These are phyloP conservation scores for Lichenothelia convexa DNA, from an alignment of 495 filamentous ascomycete genomes.

Conservation along the genomic window DNA sequence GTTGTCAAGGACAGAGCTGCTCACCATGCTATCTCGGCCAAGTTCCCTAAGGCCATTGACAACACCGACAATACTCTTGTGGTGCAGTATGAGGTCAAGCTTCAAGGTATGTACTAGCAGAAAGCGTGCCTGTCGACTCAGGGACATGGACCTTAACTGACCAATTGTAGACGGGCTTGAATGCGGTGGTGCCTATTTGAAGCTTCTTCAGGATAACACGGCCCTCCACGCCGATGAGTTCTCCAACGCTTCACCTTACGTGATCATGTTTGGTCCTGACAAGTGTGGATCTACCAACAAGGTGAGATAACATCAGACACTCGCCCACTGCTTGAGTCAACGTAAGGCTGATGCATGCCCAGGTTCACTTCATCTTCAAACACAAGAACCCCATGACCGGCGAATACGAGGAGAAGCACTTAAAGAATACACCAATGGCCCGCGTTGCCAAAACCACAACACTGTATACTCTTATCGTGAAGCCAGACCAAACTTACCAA, in stretches of 20 bases:
- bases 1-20: slow-evolving; percentile 93
- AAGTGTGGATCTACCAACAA: slow-evolving; percentile 99
- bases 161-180: slow-evolving; percentile 60
- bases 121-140: too few relatives aligned
- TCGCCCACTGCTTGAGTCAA: background rate
- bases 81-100: slow-evolving; percentile 98
- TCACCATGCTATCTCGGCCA: slow-evolving; percentile 98
- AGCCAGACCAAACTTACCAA: slow-evolving; percentile 85
- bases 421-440: slow-evolving; percentile 65
- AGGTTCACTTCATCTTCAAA: slow-evolving; percentile 99
- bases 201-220: slow-evolving; percentile 96
- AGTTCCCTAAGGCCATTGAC: slow-evolving; percentile 91
- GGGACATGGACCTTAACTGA: slow-evolving; percentile 7
- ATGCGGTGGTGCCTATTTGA: slow-evolving; percentile 98
- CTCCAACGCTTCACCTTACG: slow-evolving; percentile 90
- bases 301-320: slow-evolving; percentile 28
- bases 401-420: slow-evolving; percentile 99
- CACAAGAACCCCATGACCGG: slow-evolving; percentile 99
- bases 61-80: slow-evolving; percentile 94
- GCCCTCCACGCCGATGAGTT: slow-evolving; percentile 94
- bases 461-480: slow-evolving; percentile 90
- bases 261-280: slow-evolving; percentile 99
- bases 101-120: slow-evolving; percentile 68
- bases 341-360: background rate
- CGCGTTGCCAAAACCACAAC: slow-evolving; percentile 78